A percentile compares a stretch with the other conserved stretches of the same genome.
Conservation (phyloP, 1,284 basidiomycete species). For the Puccinia triticina region DNA sequence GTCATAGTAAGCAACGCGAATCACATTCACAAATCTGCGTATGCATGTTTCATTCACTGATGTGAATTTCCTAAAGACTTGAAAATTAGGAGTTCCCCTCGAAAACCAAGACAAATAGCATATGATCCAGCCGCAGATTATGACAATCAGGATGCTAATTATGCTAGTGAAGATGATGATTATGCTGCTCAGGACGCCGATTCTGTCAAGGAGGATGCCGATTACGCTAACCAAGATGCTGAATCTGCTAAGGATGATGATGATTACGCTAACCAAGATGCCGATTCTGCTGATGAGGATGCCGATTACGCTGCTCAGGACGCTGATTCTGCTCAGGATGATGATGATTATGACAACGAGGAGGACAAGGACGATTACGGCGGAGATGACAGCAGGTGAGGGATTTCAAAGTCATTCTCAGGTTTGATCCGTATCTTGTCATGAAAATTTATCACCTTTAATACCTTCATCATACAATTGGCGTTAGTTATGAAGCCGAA, state of each 20-base stretch:
- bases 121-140: background rate
- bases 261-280: too few relatives aligned
- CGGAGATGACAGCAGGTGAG: background rate
- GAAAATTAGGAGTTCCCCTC: background rate
- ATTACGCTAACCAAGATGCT: too few relatives aligned
- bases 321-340: too few relatives aligned
- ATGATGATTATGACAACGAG: background rate
- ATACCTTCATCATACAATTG: too few relatives aligned
- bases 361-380: background rate
- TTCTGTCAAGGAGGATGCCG: too few relatives aligned
- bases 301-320: too few relatives aligned
- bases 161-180: too few relatives aligned
- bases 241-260: too few relatives aligned
- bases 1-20: slow-evolving; percentile 3
- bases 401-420: background rate
- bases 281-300: too few relatives aligned
- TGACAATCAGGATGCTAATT: background rate
- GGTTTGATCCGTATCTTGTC: background rate
- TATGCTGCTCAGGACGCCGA: too few relatives aligned
- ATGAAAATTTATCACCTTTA: background rate
- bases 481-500: background rate
- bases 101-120: background rate
- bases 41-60: background rate
- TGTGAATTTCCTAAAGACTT: background rate
- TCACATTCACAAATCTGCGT: background rate